Evolutionary conservation across 805 yeast species (phyloP).

Genomic region (Yarrowia keelungensis): DNA sequence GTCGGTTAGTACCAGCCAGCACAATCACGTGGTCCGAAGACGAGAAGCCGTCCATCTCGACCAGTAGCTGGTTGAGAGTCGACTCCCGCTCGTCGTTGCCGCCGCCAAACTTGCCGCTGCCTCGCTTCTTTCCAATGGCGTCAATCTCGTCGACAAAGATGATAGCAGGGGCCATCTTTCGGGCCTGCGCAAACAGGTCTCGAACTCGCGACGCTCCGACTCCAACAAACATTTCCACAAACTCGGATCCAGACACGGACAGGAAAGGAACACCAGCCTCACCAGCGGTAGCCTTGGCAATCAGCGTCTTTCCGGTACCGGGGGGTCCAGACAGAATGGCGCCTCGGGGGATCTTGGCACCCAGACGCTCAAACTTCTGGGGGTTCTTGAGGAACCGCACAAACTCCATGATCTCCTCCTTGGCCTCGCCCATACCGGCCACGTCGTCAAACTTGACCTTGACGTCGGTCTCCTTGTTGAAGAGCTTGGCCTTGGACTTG

Average conservation of each 20-base stretch:
- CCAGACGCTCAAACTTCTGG: constrained; percentile 79
- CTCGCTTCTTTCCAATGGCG: constrained; percentile 96
- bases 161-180: constrained; percentile 88
- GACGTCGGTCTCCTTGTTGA: constrained; percentile 83
- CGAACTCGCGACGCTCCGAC: constrained; percentile 96
- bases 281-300: constrained; percentile 96
- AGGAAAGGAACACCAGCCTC: constrained; percentile 94
- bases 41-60: constrained; percentile 95
- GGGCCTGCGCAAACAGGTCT: constrained; percentile 87
- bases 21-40: constrained; percentile 91
- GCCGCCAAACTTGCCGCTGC: constrained; percentile 69
- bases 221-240: constrained; percentile 97
- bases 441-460: constrained; percentile 86
- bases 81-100: constrained; percentile 93
- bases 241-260: constrained; percentile 91
- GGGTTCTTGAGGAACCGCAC: constrained; percentile 89
- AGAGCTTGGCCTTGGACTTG: constrained; percentile 77
- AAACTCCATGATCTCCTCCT: constrained; percentile 94
- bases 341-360: constrained; percentile 95
- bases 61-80: constrained; percentile 87
- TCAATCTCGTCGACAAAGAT: constrained; percentile 94
- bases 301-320: constrained; percentile 93
- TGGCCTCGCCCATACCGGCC: constrained; percentile 94
- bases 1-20: constrained; percentile 92
- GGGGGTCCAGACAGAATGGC: constrained; percentile 95